A percentile compares a stretch with the other conserved stretches of the same genome.
Evolutionary conservation across 2,329 filamentous ascomycete species (phyloP).

Genomic region (Alternaria tenuissima): DNA sequence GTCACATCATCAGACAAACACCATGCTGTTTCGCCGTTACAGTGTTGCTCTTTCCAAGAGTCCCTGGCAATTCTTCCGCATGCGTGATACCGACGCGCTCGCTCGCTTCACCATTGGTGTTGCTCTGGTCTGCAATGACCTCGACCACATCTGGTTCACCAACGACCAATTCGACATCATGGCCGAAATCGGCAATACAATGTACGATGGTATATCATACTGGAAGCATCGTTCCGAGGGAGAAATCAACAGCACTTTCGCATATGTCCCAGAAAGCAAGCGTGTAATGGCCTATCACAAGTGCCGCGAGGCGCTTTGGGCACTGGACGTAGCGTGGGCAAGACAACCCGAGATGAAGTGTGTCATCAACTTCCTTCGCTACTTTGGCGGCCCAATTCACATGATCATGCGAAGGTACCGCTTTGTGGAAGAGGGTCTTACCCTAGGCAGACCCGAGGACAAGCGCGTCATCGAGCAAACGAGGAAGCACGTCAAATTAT

Average conservation of each 20-base stretch:
- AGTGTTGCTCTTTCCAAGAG: slow-evolving; percentile 33
- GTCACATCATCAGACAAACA: slow-evolving; percentile 17
- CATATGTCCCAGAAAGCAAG: slow-evolving; percentile 33
- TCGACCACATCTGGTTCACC: slow-evolving; percentile 34
- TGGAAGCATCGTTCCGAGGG: slow-evolving; percentile 48
- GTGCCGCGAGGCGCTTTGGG: slow-evolving; percentile 11
- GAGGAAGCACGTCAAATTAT: slow-evolving; percentile 6
- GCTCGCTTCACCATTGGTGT: slow-evolving; percentile 44
- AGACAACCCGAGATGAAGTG: slow-evolving; percentile 3
- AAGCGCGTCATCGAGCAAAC: not conserved
- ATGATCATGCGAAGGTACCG: slow-evolving; percentile 17
- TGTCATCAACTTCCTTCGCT: slow-evolving; percentile 14
- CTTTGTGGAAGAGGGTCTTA: slow-evolving; percentile 11
- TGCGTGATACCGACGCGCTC: slow-evolving; percentile 48
- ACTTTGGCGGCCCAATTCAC: slow-evolving; percentile 10
- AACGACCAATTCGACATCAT: slow-evolving; percentile 11
- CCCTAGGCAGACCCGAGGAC: slow-evolving; percentile 1
- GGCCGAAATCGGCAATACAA: slow-evolving; percentile 37
- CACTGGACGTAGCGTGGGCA: slow-evolving; percentile 7
- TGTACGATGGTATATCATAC: slow-evolving; percentile 47
- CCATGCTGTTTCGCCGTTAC: slow-evolving; percentile 41
- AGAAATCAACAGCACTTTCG: slow-evolving; percentile 48
- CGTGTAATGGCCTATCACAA: slow-evolving; percentile 28
- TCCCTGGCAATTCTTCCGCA: slow-evolving; percentile 42
- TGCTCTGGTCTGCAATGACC: slow-evolving; percentile 47